Conservation (phyloP, 1,284 basidiomycete genomes). For the Kwoniella shivajii region DNA sequence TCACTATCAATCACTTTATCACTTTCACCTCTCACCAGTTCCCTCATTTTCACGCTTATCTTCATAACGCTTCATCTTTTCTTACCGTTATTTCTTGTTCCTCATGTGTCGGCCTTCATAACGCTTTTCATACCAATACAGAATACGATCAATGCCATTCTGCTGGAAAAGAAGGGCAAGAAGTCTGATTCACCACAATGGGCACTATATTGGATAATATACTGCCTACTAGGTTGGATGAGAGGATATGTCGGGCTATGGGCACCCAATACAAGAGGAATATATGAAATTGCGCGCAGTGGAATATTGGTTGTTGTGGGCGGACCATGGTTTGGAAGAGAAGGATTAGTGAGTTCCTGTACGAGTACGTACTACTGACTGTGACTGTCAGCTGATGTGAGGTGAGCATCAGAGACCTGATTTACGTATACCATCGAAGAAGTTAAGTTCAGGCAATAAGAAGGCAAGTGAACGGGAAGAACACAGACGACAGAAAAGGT, state of each 20-base stretch:
- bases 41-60: conserved; percentile 7
- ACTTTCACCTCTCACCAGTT: not conserved
- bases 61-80: conserved; percentile 21
- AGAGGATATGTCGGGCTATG: conserved; percentile 17
- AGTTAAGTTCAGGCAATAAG: too few species aligned
- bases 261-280: conserved; percentile 16
- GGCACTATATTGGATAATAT: conserved; percentile 26
- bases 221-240: conserved; percentile 10
- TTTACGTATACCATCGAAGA: too few species aligned
- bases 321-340: conserved; percentile 27
- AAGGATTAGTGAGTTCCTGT: conserved; percentile 19
- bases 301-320: conserved; percentile 18
- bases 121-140: conserved; percentile 27
- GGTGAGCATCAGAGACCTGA: too few species aligned
- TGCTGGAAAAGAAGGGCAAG: not conserved
- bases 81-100: conserved; percentile 21
- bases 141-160: conserved; percentile 13
- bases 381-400: too few species aligned
- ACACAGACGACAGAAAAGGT: too few species aligned
- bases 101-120: conserved; percentile 20
- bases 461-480: too few species aligned
- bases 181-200: conserved; percentile 21
- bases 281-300: conserved; percentile 19
- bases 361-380: too few species aligned
- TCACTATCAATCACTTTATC: conserved; percentile 11